A percentile compares a stretch with the other conserved stretches of the same genome.
phyloP scores from a whole-genome alignment of 106 monocot species.

The Dendrobium catenatum region DNA sequence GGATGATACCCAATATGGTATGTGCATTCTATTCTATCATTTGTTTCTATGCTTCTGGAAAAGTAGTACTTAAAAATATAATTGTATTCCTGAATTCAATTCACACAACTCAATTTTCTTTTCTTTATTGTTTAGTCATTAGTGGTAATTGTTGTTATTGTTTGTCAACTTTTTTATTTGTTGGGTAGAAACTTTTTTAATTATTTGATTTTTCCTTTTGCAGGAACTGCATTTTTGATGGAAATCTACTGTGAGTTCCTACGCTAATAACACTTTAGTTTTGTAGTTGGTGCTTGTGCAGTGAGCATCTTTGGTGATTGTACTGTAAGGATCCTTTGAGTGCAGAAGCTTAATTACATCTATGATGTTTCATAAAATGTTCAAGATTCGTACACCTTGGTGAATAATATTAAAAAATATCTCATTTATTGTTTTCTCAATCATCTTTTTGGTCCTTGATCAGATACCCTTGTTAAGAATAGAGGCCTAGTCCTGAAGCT shows the following conservation, averaged over 20 bases:
- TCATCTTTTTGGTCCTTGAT: background rate
- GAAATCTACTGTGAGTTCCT: conserved; percentile 75
- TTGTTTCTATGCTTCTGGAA: background rate
- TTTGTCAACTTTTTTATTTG: background rate
- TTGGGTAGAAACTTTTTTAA: conserved; percentile 5
- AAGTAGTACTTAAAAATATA: background rate
- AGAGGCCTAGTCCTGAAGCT: background rate
- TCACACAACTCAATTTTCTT: background rate
- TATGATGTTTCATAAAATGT: background rate
- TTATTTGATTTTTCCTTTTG: conserved; percentile 11
- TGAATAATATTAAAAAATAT: background rate
- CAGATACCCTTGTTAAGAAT: background rate
- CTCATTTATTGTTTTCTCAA: background rate
- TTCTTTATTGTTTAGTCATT: background rate
- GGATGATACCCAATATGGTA: conserved; percentile 73
- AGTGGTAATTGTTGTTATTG: too few relatives aligned
- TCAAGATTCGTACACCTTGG: background rate
- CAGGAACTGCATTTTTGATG: conserved; percentile 75
- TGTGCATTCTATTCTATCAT: conserved; percentile 8
- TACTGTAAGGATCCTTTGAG: background rate
- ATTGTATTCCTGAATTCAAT: background rate
- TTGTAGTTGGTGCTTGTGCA: background rate
- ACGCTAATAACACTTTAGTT: background rate
- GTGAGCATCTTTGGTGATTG: background rate
- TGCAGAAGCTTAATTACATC: background rate